Base-by-base conservation (phyloP, 2,329 filamentous ascomycete species). In the Didymella segeticola region DNA sequence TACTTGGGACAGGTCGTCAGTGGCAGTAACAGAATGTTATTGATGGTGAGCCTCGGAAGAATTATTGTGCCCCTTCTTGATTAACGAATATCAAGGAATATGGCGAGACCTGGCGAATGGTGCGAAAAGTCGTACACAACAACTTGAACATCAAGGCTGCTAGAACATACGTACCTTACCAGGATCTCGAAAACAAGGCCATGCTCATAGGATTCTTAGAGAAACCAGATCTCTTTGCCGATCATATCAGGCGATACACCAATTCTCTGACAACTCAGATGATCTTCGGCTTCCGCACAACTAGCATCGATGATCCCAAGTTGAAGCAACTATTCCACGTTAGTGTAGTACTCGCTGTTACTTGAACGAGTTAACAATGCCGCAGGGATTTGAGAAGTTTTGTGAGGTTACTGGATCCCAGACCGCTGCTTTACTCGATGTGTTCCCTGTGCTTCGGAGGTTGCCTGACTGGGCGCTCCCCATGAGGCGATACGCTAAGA, bases 141-240 rank as follows among this genome's bases (percentile, higher is more conserved):
- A 57, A 43, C 2, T 31, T 68, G 20, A 68, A 67, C 20, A 48
- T 67, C 33, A 65, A 52, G 15, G 64, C 39, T 1, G 51, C 63
- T 2, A 51, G 36, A 4, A 51, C 61, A 20, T 69, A 69, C 27
- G 48, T 84, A 0, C 79, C 82, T 0, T 84, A 84, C 57, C 82
- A 85, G 58, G 77, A 80, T 41, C 73, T 85, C 2, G 83, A 86
- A 63, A 82, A 80, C 66, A 82, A 80, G 61, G 77, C 80, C 43
- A 81, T 86, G 81, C 69, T 83, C 17, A 56, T 72, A 37, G 78
- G 80, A 6, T 67, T 86, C 15, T 59, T 84, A 3, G 74, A 78
- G 0, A 54, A 68, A 6, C 81, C 81, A 0, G 58, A 76, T 1
- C 53, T 73, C 1, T 80, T 80, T 37, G 47, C 76, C 4, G 64